Evolutionary conservation across 2,329 filamentous ascomycete species (phyloP).

Genomic region (Rachicladosporium sp.): DNA sequence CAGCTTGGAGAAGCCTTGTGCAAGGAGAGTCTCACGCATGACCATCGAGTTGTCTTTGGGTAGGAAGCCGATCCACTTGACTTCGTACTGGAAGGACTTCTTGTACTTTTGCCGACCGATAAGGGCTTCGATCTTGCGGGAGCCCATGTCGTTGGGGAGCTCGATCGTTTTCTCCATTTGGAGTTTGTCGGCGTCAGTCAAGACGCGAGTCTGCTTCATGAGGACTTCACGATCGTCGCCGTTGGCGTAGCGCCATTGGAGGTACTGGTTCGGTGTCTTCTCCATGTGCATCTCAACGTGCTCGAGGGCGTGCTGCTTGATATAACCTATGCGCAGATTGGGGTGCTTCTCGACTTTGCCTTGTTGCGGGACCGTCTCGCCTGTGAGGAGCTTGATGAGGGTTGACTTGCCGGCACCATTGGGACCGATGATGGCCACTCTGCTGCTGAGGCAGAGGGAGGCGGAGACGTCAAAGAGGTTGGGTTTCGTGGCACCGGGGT

Average conservation of each 20-base stretch:
- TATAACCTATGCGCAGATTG: conserved; percentile 96
- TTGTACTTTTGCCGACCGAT: conserved; percentile 98
- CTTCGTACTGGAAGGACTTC: conserved; percentile 97
- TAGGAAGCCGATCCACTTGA: conserved; percentile 81
- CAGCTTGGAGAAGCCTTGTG: conserved; percentile 81
- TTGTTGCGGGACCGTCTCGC: conserved; percentile 69
- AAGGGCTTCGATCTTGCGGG: conserved; percentile 68
- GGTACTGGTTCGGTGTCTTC: conserved; percentile 97
- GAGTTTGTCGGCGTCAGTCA: conserved; percentile 70
- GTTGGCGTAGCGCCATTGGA: conserved; percentile 96
- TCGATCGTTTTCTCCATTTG: conserved; percentile 91
- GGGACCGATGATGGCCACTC: conserved; percentile 89
- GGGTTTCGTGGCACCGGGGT: conserved; percentile 77
- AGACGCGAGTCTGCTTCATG: conserved; percentile 89
- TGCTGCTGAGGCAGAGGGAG: conserved; percentile 75
- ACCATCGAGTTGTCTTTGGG: conserved; percentile 91
- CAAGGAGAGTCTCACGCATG: conserved; percentile 77
- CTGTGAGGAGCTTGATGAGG: conserved; percentile 91
- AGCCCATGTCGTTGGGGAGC: conserved; percentile 67
- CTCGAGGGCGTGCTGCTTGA: conserved; percentile 97
- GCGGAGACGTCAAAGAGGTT: conserved; percentile 83
- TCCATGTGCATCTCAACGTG: conserved; percentile 99
- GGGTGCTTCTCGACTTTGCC: conserved; percentile 97
- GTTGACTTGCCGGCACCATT: conserved; percentile 98
- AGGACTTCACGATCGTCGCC: conserved; percentile 94